phyloP scores from a whole-genome alignment of 208 protist species.

The Spironucleus salmonicida region DNA sequence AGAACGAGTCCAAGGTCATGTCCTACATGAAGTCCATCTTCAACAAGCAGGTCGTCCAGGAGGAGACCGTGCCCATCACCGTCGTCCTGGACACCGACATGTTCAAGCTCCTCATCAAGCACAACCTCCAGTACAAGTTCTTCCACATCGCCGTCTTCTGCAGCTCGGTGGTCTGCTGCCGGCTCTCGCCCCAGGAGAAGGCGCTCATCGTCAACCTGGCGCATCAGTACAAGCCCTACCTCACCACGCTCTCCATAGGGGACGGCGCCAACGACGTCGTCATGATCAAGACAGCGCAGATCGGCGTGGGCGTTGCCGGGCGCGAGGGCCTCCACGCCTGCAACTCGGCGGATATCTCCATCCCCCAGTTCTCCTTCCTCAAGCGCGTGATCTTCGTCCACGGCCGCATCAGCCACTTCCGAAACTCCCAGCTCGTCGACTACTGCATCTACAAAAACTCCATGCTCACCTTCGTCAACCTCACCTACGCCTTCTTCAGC shows the following conservation, averaged over 20 bases:
- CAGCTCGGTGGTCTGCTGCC: neutral
- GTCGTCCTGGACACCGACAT: neutral
- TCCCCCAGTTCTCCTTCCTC: constrained; percentile 14
- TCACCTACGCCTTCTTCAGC: neutral
- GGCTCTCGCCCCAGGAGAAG: constrained; percentile 23
- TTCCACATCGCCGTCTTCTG: neutral
- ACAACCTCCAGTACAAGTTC: neutral
- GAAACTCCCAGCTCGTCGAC: neutral
- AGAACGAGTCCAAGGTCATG: constrained; percentile 1
- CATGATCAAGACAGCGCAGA: constrained; percentile 35
- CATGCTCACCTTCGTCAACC: neutral
- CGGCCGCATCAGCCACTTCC: neutral
- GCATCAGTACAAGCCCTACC: neutral
- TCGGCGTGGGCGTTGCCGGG: constrained; percentile 38
- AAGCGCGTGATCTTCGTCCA: constrained; percentile 8
- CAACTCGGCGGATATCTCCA: constrained; percentile 24
- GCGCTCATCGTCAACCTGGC: neutral
- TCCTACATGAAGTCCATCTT: neutral
- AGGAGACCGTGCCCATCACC: neutral
- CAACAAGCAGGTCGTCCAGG: neutral
- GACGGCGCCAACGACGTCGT: constrained; percentile 37
- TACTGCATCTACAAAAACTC: constrained; percentile 26
- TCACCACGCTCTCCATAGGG: constrained; percentile 28
- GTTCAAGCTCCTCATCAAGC: neutral
- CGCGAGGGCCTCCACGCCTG: constrained; percentile 33